A percentile compares a stretch with the other conserved stretches of the same genome.
phyloP scores from a whole-genome alignment of 75 land plant species.

The Gnetum montanum region DNA sequence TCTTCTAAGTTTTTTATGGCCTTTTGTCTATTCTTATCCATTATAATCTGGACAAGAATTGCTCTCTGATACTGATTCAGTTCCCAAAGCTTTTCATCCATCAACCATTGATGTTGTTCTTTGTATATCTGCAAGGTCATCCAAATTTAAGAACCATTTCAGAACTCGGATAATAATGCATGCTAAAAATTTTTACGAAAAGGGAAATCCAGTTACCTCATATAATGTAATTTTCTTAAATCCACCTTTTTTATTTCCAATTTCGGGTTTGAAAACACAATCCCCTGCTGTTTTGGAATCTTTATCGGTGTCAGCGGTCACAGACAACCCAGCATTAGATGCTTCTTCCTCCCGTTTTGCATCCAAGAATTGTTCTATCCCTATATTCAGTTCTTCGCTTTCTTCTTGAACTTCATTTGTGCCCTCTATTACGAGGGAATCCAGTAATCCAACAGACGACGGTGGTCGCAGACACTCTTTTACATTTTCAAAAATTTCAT shows the following conservation, averaged over 20 bases:
- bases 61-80: constrained; percentile 7
- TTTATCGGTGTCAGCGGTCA: too few relatives aligned
- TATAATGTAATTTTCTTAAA: too few relatives aligned
- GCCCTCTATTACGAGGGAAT: too few relatives aligned
- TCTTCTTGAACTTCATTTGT: background rate
- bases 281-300: too few relatives aligned
- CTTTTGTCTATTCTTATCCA: constrained; percentile 8
- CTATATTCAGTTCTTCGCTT: background rate
- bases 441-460: background rate
- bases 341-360: constrained; percentile 7
- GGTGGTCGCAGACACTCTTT: background rate
- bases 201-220: too few relatives aligned
- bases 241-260: too few relatives aligned
- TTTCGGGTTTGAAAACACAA: too few relatives aligned
- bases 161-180: too few relatives aligned
- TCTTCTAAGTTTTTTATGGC: background rate
- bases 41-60: constrained; percentile 3
- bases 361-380: constrained; percentile 1
- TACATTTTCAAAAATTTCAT: background rate
- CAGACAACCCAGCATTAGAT: too few relatives aligned
- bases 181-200: too few relatives aligned
- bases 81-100: constrained; percentile 14
- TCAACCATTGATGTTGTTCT: constrained; percentile 10
- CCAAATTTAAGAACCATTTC: too few relatives aligned
- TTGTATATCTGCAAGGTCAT: constrained; percentile 5